phyloP scores from a whole-genome alignment of 1,284 basidiomycete genomes.

The Gomphus bonarii region DNA sequence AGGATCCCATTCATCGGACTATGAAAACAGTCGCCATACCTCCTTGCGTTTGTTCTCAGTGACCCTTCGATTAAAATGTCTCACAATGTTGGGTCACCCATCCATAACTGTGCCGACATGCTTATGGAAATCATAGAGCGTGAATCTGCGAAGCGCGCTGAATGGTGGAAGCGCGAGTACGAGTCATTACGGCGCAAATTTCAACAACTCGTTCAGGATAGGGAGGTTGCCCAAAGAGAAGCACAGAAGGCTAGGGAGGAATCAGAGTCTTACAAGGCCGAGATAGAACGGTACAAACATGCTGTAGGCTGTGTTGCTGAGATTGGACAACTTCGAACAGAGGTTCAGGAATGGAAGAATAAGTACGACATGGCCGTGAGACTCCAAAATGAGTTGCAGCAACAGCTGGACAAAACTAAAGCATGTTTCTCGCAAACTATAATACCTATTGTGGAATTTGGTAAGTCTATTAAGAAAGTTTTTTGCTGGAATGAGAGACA shows the following conservation, averaged over 20 bases:
- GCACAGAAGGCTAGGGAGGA: background rate
- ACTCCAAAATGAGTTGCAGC: background rate
- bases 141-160: background rate
- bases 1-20: background rate
- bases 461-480: background rate
- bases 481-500: background rate
- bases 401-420: background rate
- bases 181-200: background rate
- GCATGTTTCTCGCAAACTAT: constrained; percentile 6
- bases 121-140: background rate
- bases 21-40: background rate
- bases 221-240: background rate
- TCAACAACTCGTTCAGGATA: background rate
- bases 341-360: background rate
- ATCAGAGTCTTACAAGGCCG: background rate
- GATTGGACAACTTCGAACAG: background rate
- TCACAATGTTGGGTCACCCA: background rate
- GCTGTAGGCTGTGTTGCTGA: background rate
- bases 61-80: background rate
- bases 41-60: background rate
- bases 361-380: background rate
- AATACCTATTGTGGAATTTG: background rate
- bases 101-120: background rate
- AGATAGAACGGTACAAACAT: background rate
- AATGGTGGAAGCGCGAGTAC: background rate